Percentiles rank a stretch among this genome's conserved stretches.
Evolutionary conservation across 345 rosid species (phyloP).

Genomic region (Lepidium didymum): DNA sequence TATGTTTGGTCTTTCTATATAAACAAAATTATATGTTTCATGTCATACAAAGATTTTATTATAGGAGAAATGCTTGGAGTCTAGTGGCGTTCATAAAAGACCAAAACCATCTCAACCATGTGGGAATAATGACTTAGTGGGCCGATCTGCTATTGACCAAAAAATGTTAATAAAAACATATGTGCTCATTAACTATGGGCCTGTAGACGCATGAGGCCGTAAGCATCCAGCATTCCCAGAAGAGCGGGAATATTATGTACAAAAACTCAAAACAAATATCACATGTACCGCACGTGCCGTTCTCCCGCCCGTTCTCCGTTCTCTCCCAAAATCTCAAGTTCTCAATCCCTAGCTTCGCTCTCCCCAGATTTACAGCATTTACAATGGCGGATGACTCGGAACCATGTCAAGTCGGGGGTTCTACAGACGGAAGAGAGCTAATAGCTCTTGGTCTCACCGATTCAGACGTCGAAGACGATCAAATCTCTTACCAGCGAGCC

Average conservation of each 20-base stretch:
- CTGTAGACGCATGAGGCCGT: not conserved
- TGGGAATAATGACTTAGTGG: no score
- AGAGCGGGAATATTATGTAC: constrained; percentile 22
- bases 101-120: no score
- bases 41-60: not conserved
- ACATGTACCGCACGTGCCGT: constrained; percentile 24
- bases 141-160: no score
- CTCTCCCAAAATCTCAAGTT: constrained; percentile 18
- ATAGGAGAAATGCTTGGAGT: no score
- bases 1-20: no score
- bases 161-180: no score
- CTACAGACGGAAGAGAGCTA: constrained; percentile 7
- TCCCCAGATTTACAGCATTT: constrained; percentile 14
- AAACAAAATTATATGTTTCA: not conserved
- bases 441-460: not conserved
- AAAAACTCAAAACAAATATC: constrained; percentile 9
- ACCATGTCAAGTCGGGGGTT: not conserved
- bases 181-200: not conserved
- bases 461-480: not conserved
- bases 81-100: no score
- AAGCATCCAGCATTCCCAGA: not conserved
- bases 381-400: constrained; percentile 6
- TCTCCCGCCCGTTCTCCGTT: constrained; percentile 27
- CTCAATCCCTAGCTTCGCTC: constrained; percentile 14
- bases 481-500: constrained; percentile 7